Conservation (phyloP, 2,329 filamentous ascomycete genomes). For the Leptographium galeiforme region DNA sequence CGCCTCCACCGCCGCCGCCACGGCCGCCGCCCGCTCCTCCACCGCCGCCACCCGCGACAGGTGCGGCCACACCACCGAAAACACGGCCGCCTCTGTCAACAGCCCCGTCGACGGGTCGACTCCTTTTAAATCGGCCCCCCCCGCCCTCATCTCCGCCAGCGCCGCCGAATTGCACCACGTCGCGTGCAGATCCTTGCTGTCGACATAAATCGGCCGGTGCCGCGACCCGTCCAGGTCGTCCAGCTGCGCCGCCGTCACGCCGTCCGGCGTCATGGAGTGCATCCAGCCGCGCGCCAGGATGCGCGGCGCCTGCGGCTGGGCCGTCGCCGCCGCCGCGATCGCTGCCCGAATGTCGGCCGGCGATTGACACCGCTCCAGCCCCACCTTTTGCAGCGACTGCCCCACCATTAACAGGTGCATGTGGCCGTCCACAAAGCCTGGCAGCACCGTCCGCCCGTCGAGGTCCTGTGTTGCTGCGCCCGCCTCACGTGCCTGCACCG, state of each 20-base stretch:
- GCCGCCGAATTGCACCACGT: constrained; percentile 42
- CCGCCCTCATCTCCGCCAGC: constrained; percentile 33
- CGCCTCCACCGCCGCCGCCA: constrained; percentile 31
- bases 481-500: constrained; percentile 7
- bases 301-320: constrained; percentile 29
- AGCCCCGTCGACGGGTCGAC: constrained; percentile 30
- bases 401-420: constrained; percentile 43
- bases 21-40: constrained; percentile 31
- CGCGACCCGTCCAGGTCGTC: constrained; percentile 32
- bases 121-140: constrained; percentile 11
- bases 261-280: constrained; percentile 38
- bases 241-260: constrained; percentile 33
- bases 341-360: constrained; percentile 33
- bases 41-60: constrained; percentile 32
- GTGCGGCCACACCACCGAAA: constrained; percentile 41
- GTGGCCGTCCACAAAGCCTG: constrained; percentile 44
- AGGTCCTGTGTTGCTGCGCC: constrained; percentile 20
- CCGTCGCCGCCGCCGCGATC: constrained; percentile 29
- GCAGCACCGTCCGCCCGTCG: constrained; percentile 28
- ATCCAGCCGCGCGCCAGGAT: constrained; percentile 42
- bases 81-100: constrained; percentile 39
- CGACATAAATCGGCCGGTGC: constrained; percentile 34
- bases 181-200: constrained; percentile 43
- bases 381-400: constrained; percentile 37
- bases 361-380: constrained; percentile 30